Conservation (phyloP, 768 basidiomycete species). For the Calocybe gangraenosa region DNA sequence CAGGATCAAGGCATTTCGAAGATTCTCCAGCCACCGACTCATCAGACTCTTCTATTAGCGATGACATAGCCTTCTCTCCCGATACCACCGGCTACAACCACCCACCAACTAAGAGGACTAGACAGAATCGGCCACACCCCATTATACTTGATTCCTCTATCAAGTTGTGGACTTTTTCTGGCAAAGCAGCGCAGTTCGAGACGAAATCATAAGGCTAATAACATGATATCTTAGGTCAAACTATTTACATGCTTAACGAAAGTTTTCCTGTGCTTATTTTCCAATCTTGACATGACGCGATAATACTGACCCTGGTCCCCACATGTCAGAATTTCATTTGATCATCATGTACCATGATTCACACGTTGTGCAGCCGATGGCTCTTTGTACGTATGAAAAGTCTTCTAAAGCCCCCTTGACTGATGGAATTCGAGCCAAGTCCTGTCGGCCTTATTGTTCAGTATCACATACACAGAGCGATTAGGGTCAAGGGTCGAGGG, state of each 20-base stretch:
- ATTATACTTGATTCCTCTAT: slow-evolving; percentile 28
- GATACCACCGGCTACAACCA: slow-evolving; percentile 10
- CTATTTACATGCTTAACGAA: background rate
- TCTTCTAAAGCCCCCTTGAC: too few relatives aligned
- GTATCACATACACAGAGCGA: too few relatives aligned
- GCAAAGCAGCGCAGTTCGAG: background rate
- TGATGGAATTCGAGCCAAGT: too few relatives aligned
- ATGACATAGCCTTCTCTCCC: slow-evolving; percentile 20
- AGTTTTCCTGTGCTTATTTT: background rate
- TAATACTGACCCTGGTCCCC: slow-evolving; percentile 23
- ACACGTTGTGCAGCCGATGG: background rate
- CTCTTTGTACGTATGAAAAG: too few relatives aligned
- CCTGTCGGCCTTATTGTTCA: too few relatives aligned
- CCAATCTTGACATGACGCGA: slow-evolving; percentile 8
- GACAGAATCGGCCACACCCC: slow-evolving; percentile 18
- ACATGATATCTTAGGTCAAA: background rate
- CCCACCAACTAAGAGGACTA: background rate
- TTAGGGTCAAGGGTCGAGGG: too few relatives aligned
- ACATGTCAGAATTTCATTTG: slow-evolving; percentile 31
- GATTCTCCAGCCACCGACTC: slow-evolving; percentile 15
- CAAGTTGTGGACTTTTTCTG: slow-evolving; percentile 27
- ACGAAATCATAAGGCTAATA: background rate
- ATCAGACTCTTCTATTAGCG: slow-evolving; percentile 22
- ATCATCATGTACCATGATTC: slow-evolving; percentile 30
- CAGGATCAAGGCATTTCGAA: slow-evolving; percentile 74